Evolutionary conservation across 495 filamentous ascomycete genomes (phyloP).

Genomic region (Bathelium albidoporum): DNA sequence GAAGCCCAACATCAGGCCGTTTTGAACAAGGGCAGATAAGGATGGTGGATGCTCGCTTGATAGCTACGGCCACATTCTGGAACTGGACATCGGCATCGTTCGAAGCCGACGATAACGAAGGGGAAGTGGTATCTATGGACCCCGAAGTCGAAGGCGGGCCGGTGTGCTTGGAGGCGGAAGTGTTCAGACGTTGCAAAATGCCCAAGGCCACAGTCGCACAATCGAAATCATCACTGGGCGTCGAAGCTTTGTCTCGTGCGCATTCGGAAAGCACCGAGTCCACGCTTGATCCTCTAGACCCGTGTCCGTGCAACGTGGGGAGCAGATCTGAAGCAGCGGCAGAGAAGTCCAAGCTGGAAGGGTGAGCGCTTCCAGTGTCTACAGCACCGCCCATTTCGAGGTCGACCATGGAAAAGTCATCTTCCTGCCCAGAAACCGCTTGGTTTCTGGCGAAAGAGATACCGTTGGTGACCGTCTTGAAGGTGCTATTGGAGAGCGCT

Average conservation of each 20-base stretch:
- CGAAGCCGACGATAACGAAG: background rate
- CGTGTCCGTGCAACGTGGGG: background rate
- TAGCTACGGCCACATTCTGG: constrained; percentile 5
- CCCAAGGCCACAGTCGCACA: background rate
- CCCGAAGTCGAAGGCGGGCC: background rate
- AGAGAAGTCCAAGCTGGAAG: background rate
- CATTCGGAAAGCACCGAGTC: background rate
- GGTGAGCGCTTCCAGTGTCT: background rate
- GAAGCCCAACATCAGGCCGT: constrained; percentile 8
- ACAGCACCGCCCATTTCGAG: background rate
- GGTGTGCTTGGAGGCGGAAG: background rate
- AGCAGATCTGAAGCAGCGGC: background rate
- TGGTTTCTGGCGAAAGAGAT: background rate
- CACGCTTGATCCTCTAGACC: background rate
- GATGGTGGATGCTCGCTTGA: constrained; percentile 15
- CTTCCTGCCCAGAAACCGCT: background rate
- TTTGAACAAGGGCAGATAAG: constrained; percentile 16
- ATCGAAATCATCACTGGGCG: background rate
- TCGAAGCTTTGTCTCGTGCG: background rate
- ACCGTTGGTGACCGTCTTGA: background rate
- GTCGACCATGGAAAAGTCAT: background rate
- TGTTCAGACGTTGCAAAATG: background rate
- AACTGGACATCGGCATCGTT: background rate
- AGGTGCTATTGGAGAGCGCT: background rate
- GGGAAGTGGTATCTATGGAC: background rate